Conservation (phyloP, 164 flowering plant genomes). For the Tetracentron sinense region DNA sequence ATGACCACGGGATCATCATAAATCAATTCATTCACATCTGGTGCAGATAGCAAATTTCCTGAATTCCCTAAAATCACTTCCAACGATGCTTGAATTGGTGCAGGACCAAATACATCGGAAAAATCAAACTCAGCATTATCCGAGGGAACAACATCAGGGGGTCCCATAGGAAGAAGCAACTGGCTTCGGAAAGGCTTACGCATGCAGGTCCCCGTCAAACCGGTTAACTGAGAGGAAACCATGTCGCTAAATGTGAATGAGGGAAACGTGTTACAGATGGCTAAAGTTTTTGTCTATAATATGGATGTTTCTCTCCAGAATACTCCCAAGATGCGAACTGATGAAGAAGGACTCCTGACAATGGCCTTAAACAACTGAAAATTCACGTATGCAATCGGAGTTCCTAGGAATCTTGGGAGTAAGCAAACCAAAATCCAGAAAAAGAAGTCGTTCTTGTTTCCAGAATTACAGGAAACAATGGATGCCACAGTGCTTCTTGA, state of each 20-base stretch:
- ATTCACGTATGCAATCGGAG: conserved; percentile 37
- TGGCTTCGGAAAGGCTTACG: conserved; percentile 31
- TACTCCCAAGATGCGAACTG: conserved; percentile 12
- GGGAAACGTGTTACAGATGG: conserved; percentile 9
- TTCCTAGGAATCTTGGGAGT: conserved; percentile 63
- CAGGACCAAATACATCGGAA: conserved; percentile 86
- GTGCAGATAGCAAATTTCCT: conserved; percentile 18
- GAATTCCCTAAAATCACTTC: conserved; percentile 36
- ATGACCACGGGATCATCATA: conserved; percentile 63
- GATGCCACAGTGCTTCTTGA: conserved; percentile 60
- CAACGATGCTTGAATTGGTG: conserved; percentile 34
- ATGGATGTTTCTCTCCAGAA: conserved; percentile 21
- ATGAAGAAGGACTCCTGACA: conserved; percentile 51
- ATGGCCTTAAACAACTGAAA: conserved; percentile 60
- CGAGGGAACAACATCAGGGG: conserved; percentile 35
- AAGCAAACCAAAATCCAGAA: conserved; percentile 66
- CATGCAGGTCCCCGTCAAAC: conserved; percentile 21
- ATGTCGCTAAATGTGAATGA: conserved; percentile 26
- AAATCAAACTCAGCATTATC: conserved; percentile 75
- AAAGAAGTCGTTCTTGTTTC: conserved; percentile 68
- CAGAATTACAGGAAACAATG: conserved; percentile 78
- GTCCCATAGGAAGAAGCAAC: conserved; percentile 34
- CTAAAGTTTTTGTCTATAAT: conserved; percentile 6
- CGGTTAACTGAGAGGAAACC: conserved; percentile 63
- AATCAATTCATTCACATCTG: conserved; percentile 33